phyloP scores from a whole-genome alignment of 345 rosid genomes.

The Laguncularia racemosa region DNA sequence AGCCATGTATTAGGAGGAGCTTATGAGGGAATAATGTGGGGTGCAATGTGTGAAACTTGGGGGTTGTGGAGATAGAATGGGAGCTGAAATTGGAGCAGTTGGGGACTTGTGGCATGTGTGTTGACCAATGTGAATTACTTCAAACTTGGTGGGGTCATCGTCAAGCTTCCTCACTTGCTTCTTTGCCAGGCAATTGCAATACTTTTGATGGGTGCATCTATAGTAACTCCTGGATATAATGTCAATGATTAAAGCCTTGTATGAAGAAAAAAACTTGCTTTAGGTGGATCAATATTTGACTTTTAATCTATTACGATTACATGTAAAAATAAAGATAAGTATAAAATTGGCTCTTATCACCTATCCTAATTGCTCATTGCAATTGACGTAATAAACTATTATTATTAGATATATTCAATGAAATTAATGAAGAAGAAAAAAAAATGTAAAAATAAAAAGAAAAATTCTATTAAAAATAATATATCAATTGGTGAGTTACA shows the following conservation, averaged over 20 bases:
- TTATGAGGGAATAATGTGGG: not conserved
- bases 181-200: constrained; percentile 79
- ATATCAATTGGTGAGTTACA: too few species aligned
- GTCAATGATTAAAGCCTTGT: not conserved
- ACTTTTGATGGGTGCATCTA: constrained; percentile 78
- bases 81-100: constrained; percentile 37
- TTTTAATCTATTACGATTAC: too few species aligned
- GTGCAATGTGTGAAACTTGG: not conserved
- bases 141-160: constrained; percentile 48
- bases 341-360: too few species aligned
- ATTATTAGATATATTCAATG: too few species aligned
- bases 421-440: too few species aligned
- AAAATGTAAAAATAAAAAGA: too few species aligned
- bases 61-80: constrained; percentile 5
- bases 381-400: too few species aligned
- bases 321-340: too few species aligned
- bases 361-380: too few species aligned
- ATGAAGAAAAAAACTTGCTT: too few species aligned
- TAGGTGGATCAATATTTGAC: too few species aligned
- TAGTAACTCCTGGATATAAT: constrained; percentile 53
- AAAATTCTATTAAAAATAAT: too few species aligned
- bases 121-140: constrained; percentile 45
- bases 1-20: constrained; percentile 15
- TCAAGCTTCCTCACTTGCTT: constrained; percentile 74
- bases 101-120: constrained; percentile 73